Conservation (phyloP, 2,329 filamentous ascomycete species). For the Drechmeria coniospora region DNA sequence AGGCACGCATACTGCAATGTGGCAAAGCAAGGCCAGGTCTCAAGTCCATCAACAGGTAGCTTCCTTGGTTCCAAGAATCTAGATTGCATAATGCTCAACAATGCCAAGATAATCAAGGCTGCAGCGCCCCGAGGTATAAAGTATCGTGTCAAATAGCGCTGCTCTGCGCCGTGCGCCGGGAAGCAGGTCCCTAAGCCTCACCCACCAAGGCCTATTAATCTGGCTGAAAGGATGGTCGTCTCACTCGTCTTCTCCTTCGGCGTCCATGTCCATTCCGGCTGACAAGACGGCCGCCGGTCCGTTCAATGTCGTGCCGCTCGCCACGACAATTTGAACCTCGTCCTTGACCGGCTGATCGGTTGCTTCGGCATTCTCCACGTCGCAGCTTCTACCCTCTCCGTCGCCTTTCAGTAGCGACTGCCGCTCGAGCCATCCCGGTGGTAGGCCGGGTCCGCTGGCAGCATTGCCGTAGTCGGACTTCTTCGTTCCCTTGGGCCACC, state of each 20-base stretch:
- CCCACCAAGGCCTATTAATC: too few relatives aligned
- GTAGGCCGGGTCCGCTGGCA: conserved; percentile 47
- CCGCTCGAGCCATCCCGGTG: conserved; percentile 36
- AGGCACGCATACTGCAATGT: too few relatives aligned
- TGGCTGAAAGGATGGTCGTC: too few relatives aligned
- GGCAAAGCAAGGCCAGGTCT: too few relatives aligned
- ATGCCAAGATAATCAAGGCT: too few relatives aligned
- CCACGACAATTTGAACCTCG: conserved; percentile 17
- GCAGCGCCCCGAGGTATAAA: too few relatives aligned
- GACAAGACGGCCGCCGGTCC: neutral
- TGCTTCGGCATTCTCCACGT: conserved; percentile 2
- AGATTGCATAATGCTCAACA: too few relatives aligned
- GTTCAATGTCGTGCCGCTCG: conserved; percentile 6
- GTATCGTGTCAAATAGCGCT: too few relatives aligned
- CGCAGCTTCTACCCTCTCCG: conserved; percentile 6
- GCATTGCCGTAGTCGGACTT: conserved; percentile 54
- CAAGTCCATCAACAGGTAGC: too few relatives aligned
- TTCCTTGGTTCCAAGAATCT: neutral
- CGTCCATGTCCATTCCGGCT: conserved; percentile 16
- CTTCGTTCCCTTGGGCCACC: conserved; percentile 54
- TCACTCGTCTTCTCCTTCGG: conserved; percentile 20
- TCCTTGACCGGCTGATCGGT: conserved; percentile 15
- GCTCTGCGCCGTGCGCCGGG: too few relatives aligned
- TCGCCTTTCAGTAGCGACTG: conserved; percentile 7
- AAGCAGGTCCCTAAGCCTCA: too few relatives aligned